Conservation (phyloP, 352 stramenopile species). For the Pythium rhizo-oryzae region DNA sequence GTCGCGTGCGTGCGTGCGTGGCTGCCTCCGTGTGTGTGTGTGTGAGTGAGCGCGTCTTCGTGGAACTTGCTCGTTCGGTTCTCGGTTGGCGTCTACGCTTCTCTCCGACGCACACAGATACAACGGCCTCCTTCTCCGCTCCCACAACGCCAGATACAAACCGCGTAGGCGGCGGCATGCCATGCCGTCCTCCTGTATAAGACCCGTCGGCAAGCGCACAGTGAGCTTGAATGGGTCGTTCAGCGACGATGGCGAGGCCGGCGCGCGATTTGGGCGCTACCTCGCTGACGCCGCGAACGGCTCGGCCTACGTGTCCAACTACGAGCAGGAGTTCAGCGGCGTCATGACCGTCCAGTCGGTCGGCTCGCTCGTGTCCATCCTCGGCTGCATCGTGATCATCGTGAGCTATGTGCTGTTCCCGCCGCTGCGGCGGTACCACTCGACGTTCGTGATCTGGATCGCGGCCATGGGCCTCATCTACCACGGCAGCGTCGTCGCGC, state of each 20-base stretch:
- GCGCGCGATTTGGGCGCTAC: slow-evolving; percentile 15
- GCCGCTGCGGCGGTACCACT: slow-evolving; percentile 80
- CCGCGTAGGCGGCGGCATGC: slow-evolving; percentile 6
- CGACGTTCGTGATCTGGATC: slow-evolving; percentile 79
- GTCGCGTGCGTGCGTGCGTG: no score
- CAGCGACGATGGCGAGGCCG: slow-evolving; percentile 6
- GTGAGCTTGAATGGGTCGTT: neutral
- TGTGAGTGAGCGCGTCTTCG: no score
- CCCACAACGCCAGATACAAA: neutral
- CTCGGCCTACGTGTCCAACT: slow-evolving; percentile 1
- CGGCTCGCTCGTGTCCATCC: slow-evolving; percentile 65
- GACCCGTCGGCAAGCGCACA: neutral
- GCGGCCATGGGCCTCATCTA: slow-evolving; percentile 81
- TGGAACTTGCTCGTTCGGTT: no score
- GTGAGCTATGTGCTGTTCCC: slow-evolving; percentile 81
- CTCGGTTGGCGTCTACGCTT: no score
- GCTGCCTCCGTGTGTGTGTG: no score
- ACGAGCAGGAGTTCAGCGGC: slow-evolving; percentile 57
- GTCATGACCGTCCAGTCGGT: slow-evolving; percentile 57
- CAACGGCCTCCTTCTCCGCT: neutral
- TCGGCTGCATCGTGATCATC: slow-evolving; percentile 81
- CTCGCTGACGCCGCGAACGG: slow-evolving; percentile 2
- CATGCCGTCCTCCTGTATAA: slow-evolving; percentile 15
- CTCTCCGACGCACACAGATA: no score
- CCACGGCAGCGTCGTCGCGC: slow-evolving; percentile 66